Evolutionary conservation across 2,329 filamentous ascomycete genomes (phyloP), one percentile per base, ranked within the genome.

Genomic region (Ploettnerulaceae sp.): DNA sequence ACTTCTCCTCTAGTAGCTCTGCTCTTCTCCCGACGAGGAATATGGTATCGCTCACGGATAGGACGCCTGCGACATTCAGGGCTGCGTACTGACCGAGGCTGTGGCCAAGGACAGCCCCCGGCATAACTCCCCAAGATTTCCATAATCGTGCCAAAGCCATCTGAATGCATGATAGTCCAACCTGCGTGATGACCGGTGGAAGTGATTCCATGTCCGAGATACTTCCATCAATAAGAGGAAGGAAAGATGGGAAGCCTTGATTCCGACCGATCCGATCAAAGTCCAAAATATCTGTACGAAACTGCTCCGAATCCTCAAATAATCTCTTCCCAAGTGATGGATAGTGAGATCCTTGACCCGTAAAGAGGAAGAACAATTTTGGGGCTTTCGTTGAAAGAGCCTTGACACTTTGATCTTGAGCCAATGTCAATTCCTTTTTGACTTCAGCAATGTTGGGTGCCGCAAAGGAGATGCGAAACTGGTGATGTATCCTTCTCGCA

Each of bases 81-180:
- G 84, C 84, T 22, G 84, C 82, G 57, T 86, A 87, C 62, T 88
- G 83, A 44, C 84, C 84, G 17, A 88, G 68, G 56, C 81, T 86
- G 64, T 79, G 77, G 20, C 77, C 77, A n/a, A 79, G 61, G 1
- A 80, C 76, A 5, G 68, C 75, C 15, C 73, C 71, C 3, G 77
- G 76, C 26, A 61, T 66, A 43, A 81, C 65, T 20, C 74, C 75
- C 71, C 74, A 77, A 1, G 72, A 74, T 8, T 48, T 58, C 77
- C 76, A 81, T 1, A 79, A 65, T 21, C 68, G 69, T 2, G 71
- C 71, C 8, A 80, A 64, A 3, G 77, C 76, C 66, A 57, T 79
- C 63, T 81, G 71, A 31, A 79, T 70, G 43, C 70, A 73, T 35
- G 65, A 66, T 3, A 75, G 61, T 1, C 70, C 75, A 52, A 74